A percentile compares a stretch with the other conserved stretches of the same genome.
phyloP scores from a whole-genome alignment of 2,329 filamentous ascomycete genomes.

The Aspergillus sp. region DNA sequence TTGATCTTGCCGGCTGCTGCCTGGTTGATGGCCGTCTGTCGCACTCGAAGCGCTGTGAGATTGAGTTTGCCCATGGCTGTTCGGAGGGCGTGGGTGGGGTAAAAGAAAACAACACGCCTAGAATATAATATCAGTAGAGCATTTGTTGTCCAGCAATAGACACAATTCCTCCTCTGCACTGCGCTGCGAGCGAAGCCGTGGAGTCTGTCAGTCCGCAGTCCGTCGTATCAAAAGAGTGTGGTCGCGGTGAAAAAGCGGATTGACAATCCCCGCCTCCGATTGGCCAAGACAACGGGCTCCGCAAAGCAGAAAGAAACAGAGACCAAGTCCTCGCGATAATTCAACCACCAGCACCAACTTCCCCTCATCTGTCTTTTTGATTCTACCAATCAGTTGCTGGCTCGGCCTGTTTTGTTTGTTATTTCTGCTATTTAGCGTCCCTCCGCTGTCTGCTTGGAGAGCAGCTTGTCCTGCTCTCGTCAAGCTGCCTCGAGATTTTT shows the following conservation, averaged over 20 bases:
- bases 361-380: background rate
- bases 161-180: no score
- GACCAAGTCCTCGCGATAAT: constrained; percentile 3
- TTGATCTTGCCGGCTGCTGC: constrained; percentile 29
- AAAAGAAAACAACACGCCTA: background rate
- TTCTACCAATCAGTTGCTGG: background rate
- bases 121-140: background rate
- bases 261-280: constrained; percentile 30
- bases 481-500: constrained; percentile 14
- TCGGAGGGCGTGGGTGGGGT: background rate
- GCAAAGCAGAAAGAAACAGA: constrained; percentile 13
- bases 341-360: background rate
- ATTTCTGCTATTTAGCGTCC: constrained; percentile 1
- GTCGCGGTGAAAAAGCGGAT: constrained; percentile 27
- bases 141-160: no score
- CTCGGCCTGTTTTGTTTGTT: background rate
- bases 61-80: constrained; percentile 41
- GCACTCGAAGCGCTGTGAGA: constrained; percentile 40
- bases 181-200: no score
- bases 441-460: constrained; percentile 5
- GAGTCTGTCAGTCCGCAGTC: no score
- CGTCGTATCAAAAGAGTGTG: background rate
- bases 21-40: constrained; percentile 36
- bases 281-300: constrained; percentile 27
- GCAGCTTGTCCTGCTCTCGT: constrained; percentile 6